Evolutionary conservation across 2,329 filamentous ascomycete genomes (phyloP).

Genomic region (Myriosclerotinia scirpicola): DNA sequence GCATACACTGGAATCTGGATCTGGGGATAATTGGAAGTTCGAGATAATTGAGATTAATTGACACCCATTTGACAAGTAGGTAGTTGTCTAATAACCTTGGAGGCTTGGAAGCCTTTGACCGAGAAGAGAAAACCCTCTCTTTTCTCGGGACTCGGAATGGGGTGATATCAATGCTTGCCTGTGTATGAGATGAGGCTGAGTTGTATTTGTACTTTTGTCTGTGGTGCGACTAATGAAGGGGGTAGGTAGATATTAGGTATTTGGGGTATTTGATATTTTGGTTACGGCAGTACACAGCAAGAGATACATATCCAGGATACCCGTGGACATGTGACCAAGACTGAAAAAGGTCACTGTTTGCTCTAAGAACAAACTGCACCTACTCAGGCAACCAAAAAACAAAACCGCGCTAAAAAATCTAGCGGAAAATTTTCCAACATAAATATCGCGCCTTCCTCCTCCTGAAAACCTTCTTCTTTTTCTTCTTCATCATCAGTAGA

Average conservation of each 20-base stretch:
- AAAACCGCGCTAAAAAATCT: conserved; percentile 22
- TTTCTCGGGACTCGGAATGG: background rate
- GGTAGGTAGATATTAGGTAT: no score
- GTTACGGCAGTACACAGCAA: no score
- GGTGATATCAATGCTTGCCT: background rate
- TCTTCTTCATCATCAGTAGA: conserved; percentile 42
- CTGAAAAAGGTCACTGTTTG: no score
- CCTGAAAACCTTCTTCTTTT: conserved; percentile 21
- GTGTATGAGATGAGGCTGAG: background rate
- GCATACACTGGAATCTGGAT: background rate
- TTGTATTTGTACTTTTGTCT: background rate
- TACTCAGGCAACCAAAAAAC: no score
- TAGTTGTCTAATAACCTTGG: background rate
- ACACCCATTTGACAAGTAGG: conserved; percentile 12
- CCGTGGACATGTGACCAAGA: no score
- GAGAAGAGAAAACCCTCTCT: background rate
- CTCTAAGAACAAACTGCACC: no score
- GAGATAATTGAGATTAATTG: conserved; percentile 3
- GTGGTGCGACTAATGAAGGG: no score
- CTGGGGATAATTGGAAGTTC: background rate
- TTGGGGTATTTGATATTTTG: no score
- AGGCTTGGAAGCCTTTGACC: background rate
- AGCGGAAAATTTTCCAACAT: conserved; percentile 12
- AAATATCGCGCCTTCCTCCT: conserved; percentile 26
- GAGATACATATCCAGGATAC: no score